Conservation (phyloP, 306 rosid genomes). For the Luffa acutangula region DNA sequence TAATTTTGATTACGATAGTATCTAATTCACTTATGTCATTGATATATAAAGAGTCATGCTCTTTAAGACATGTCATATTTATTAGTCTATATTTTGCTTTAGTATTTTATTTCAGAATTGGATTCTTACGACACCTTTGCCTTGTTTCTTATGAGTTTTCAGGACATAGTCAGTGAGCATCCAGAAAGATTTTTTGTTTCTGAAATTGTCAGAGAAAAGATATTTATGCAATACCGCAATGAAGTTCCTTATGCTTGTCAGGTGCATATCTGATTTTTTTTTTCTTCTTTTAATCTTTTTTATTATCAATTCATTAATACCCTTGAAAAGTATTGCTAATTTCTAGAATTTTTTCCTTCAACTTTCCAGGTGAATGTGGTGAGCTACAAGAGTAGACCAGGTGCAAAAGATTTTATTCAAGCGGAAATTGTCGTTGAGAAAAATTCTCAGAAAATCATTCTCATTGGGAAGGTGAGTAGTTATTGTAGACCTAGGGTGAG, state of each 20-base stretch:
- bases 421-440: slow-evolving; percentile 77
- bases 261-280: slow-evolving; percentile 29
- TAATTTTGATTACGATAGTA: neutral
- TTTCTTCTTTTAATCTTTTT: slow-evolving; percentile 3
- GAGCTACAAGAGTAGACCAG: slow-evolving; percentile 83
- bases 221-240: slow-evolving; percentile 80
- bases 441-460: slow-evolving; percentile 76
- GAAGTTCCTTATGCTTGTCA: slow-evolving; percentile 94
- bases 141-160: slow-evolving; percentile 23
- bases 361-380: slow-evolving; percentile 63
- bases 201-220: slow-evolving; percentile 91
- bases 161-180: slow-evolving; percentile 94
- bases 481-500: no score
- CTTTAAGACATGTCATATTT: neutral
- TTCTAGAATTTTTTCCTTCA: neutral
- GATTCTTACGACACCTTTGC: slow-evolving; percentile 12
- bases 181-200: slow-evolving; percentile 91
- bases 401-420: slow-evolving; percentile 87
- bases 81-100: neutral
- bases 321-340: neutral
- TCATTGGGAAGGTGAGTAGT: slow-evolving; percentile 63
- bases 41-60: neutral
- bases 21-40: neutral
- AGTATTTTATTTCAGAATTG: neutral
- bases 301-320: neutral